Evolutionary conservation across 140 eudicot species (phyloP), one percentile per base, ranked within the genome.

Genomic region (Cichorium intybus): DNA sequence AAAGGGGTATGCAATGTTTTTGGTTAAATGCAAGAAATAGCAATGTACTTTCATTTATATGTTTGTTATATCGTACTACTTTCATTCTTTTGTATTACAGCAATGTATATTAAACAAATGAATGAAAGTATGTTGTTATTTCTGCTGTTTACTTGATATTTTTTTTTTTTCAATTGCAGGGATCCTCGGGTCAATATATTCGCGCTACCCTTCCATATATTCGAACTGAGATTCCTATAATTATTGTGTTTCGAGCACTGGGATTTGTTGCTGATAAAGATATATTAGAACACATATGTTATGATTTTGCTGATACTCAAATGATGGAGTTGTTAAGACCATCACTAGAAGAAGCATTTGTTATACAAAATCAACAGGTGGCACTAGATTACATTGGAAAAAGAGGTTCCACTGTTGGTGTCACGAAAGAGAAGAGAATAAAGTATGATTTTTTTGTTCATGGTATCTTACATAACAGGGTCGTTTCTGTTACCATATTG

Each of bases 211-310:
- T 93, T 69, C 99, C 99, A 20, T 93, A 88, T 55, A 93, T 93
- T 6, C 81, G 95, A 16, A 79, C 85, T 7, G 99, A 93, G 74
- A 93, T 93, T 73, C 99, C 99, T 33, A 93, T 93, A 16, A 85
- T 89, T 62, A 86, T 93, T 43, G 95, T 93, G 18, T 93, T 93
- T 63, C 81, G 99, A 23, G 99, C 99, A 50, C 60, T 93, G 39
- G 99, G 99, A 28, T 93, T 93, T 41, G 97, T 93, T 57, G 99
- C 99, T 46, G 99, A 93, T 77, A 93, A 93, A 72, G 99, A 93
- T 72, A 93, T 93, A 39, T 66, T 93, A n/a, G 95, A 85, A 74
- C 99, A 88, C 76, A 93, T 93, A 12, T 93, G 99, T 53, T 93
- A 93, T 69, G 95, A 88, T 81, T 93, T 93, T 55, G 72, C 82